These are phyloP conservation scores for Barbarea vulgaris DNA, from an alignment of 345 rosid genomes.

Conservation along the genomic window DNA sequence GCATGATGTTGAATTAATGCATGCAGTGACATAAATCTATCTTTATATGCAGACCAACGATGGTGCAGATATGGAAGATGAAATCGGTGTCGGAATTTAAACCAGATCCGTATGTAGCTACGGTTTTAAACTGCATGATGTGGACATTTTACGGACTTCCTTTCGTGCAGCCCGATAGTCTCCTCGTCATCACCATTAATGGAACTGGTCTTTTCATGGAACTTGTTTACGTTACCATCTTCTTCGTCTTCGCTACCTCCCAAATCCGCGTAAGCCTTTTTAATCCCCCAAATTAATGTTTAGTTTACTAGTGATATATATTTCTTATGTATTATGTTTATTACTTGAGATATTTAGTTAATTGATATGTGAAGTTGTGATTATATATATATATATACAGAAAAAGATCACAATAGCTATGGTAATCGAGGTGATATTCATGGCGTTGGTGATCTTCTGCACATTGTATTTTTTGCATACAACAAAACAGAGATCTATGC, in stretches of 20 bases:
- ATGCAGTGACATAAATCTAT: slow-evolving; percentile 8
- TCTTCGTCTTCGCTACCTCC: slow-evolving; percentile 47
- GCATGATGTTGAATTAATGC: slow-evolving; percentile 13
- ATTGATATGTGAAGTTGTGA: not conserved
- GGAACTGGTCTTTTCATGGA: slow-evolving; percentile 62
- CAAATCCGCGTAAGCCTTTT: slow-evolving; percentile 45
- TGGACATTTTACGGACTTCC: slow-evolving; percentile 81
- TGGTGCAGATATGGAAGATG: slow-evolving; percentile 49
- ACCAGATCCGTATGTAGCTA: slow-evolving; percentile 76
- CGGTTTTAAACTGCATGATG: slow-evolving; percentile 67
- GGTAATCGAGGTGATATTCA: slow-evolving; percentile 49
- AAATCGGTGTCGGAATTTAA: slow-evolving; percentile 60
- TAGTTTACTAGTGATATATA: not conserved
- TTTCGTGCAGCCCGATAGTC: slow-evolving; percentile 60
- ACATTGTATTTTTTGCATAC: slow-evolving; percentile 49
- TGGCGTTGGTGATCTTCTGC: slow-evolving; percentile 42
- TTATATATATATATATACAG: slow-evolving; percentile 13
- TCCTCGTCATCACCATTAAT: slow-evolving; percentile 65
- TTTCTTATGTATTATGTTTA: too few relatives aligned
- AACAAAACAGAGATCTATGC: slow-evolving; percentile 46
- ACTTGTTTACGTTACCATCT: slow-evolving; percentile 51
- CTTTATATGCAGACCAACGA: slow-evolving; percentile 60
- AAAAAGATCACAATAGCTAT: slow-evolving; percentile 38
- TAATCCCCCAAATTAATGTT: not conserved
- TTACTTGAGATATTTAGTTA: not conserved